Evolutionary conservation across 768 basidiomycete species (phyloP).

Genomic region (Mycena latifolia): DNA sequence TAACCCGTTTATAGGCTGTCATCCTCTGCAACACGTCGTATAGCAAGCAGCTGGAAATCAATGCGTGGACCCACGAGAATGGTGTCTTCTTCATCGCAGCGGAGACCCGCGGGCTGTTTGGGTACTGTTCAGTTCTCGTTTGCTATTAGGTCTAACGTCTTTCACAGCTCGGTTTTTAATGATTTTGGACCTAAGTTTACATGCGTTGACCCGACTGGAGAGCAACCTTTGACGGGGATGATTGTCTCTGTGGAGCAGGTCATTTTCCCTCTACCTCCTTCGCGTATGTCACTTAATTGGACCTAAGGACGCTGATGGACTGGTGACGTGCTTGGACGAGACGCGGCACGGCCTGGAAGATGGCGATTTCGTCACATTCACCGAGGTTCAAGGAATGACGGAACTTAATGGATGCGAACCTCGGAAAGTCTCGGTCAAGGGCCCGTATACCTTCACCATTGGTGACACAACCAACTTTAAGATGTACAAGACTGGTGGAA

Average conservation of each 20-base stretch:
- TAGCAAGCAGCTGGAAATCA: slow-evolving; percentile 91
- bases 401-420: slow-evolving; percentile 94
- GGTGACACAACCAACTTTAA: slow-evolving; percentile 88
- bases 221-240: slow-evolving; percentile 94
- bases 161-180: slow-evolving; percentile 87
- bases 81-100: slow-evolving; percentile 93
- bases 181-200: slow-evolving; percentile 97
- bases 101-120: slow-evolving; percentile 94
- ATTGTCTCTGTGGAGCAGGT: slow-evolving; percentile 95
- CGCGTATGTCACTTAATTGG: background rate
- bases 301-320: slow-evolving; percentile 82
- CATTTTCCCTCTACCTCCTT: slow-evolving; percentile 19
- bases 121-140: slow-evolving; percentile 57
- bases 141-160: slow-evolving; percentile 18
- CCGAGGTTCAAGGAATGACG: slow-evolving; percentile 95
- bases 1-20: slow-evolving; percentile 70
- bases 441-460: slow-evolving; percentile 97
- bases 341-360: slow-evolving; percentile 98
- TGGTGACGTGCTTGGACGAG: slow-evolving; percentile 97
- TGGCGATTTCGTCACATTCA: slow-evolving; percentile 97
- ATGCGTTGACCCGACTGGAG: slow-evolving; percentile 98
- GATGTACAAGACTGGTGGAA: slow-evolving; percentile 88
- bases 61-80: slow-evolving; percentile 93
- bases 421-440: slow-evolving; percentile 92
- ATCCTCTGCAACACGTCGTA: slow-evolving; percentile 86